Conservation (phyloP, 2,329 filamentous ascomycete genomes). For the Aspergillus ibericus region DNA sequence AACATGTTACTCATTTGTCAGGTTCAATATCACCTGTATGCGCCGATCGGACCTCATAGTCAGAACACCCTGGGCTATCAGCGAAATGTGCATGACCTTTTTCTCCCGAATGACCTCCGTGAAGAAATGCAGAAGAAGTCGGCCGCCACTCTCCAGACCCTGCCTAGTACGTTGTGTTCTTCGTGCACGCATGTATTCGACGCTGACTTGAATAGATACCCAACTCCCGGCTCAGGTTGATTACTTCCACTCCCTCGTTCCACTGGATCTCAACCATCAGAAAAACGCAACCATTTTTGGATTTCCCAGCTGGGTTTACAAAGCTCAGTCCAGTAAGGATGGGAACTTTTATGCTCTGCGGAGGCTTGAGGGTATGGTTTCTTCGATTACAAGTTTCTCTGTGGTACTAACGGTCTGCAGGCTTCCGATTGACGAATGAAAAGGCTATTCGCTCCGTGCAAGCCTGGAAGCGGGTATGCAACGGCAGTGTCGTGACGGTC, state of each 20-base stretch:
- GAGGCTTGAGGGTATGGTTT: conserved; percentile 68
- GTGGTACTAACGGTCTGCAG: conserved; percentile 39
- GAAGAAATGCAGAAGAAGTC: conserved; percentile 88
- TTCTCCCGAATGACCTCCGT: conserved; percentile 80
- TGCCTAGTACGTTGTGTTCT: conserved; percentile 62
- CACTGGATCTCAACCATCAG: conserved; percentile 77
- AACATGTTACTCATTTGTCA: conserved; percentile 29
- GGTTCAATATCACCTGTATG: conserved; percentile 91
- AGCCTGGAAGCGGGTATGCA: conserved; percentile 83
- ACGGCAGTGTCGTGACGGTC: conserved; percentile 78
- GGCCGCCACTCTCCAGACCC: conserved; percentile 79
- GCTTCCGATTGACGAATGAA: conserved; percentile 84
- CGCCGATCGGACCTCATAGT: conserved; percentile 77
- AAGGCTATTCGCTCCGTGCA: conserved; percentile 83
- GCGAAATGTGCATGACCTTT: conserved; percentile 83
- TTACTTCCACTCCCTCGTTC: conserved; percentile 88
- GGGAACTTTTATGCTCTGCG: conserved; percentile 85
- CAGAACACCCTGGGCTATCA: conserved; percentile 84
- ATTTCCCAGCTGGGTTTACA: conserved; percentile 92
- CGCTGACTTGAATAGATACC: conserved; percentile 49
- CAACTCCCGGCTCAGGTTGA: conserved; percentile 75
- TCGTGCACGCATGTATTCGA: too few species aligned
- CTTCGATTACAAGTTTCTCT: background rate
- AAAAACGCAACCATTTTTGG: conserved; percentile 80
- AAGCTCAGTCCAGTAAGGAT: conserved; percentile 84